Base-by-base conservation (phyloP, 2,329 filamentous ascomycete genomes). In the Colletotrichum sp. region DNA sequence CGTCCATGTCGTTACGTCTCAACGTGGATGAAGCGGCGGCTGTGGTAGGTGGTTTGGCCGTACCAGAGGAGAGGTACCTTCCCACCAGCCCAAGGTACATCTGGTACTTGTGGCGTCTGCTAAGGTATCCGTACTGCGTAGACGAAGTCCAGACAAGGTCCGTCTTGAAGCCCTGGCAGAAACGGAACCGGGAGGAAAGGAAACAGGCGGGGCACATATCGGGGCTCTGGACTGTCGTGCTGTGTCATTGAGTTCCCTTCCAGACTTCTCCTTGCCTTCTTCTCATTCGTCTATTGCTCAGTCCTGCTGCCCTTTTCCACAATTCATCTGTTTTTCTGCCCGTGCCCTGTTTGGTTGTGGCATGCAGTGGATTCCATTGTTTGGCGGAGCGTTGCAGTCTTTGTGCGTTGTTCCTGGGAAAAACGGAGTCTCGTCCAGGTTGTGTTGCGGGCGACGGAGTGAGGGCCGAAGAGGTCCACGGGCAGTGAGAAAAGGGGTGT, bases 11-110 rank as follows among this genome's bases (percentile, higher is more conserved):
- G 62, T 67, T 72, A 30, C 62, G 36, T 75, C 55, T 43, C 73
- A 75, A 75, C 73, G 73, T 75, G 73, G 69, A 64, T 61, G 69
- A 52, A 72, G 36, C 69, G 43, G 56, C 27, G 8, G 27, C 39
- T 48, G 30, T 72, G 72, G 72, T 75, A 75, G 72, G 72, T 64
- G n/a, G 55, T 39, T 61, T 34, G 32, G 43, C 43, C 3, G 43
- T 25, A 22, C 43, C n/a, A 22, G 12, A 52, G 43, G 10, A 13
- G 43, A 52, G 43, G n/a, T 52, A 22, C 43, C 61, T 25, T 34
- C 18, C 16, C 60, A 36, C 16, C n/a, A 16, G 34, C 32, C 15
- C 22, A 15, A 28, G 61, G 34, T 64, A 64, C 34, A n/a, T 43
- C 16, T 9, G 36, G 34, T 64, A 69, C 52, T 27, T 43, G 18